These are phyloP conservation scores for Xylaria polymorpha DNA, from an alignment of 2,329 filamentous ascomycete species.

Conservation along the genomic window DNA sequence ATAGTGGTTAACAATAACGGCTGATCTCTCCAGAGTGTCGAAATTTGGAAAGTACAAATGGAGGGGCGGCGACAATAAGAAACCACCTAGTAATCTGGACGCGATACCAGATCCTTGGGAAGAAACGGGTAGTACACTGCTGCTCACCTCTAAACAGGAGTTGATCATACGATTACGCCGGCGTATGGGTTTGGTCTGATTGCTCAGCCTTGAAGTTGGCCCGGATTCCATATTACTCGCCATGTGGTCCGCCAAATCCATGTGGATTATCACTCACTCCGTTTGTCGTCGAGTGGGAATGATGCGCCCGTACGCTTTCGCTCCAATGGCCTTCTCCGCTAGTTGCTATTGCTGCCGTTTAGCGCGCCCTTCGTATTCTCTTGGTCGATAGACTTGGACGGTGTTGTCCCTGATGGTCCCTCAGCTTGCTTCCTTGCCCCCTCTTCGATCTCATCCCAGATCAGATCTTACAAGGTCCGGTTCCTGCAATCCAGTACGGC, in stretches of 20 bases:
- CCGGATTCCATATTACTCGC: slow-evolving; percentile 35
- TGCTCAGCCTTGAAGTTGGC: slow-evolving; percentile 39
- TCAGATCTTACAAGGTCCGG: slow-evolving; percentile 20
- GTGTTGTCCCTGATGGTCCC: slow-evolving; percentile 21
- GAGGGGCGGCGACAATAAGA: slow-evolving; percentile 3
- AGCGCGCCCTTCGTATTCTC: slow-evolving; percentile 3
- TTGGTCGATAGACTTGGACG: slow-evolving; percentile 11
- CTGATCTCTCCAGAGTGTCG: neutral
- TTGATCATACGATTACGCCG: slow-evolving; percentile 74
- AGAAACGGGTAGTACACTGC: slow-evolving; percentile 10
- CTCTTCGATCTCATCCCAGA: slow-evolving; percentile 29
- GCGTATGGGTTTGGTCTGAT: slow-evolving; percentile 59
- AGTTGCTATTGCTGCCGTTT: slow-evolving; percentile 1
- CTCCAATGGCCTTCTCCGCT: slow-evolving; percentile 3
- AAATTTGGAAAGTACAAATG: neutral
- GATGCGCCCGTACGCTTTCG: slow-evolving; percentile 11
- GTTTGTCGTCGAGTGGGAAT: slow-evolving; percentile 1
- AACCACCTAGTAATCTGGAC: slow-evolving; percentile 12
- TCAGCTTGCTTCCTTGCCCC: slow-evolving; percentile 26
- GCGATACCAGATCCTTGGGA: slow-evolving; percentile 30
- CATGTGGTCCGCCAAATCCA: slow-evolving; percentile 33
- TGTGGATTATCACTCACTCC: slow-evolving; percentile 18
- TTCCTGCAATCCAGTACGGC: slow-evolving; percentile 22
- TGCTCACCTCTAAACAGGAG: slow-evolving; percentile 68
- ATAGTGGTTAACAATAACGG: slow-evolving; percentile 14